Evolutionary conservation across 257 asterid species (phyloP), one percentile per base, ranked within the genome.

Genomic region (Penstemon newberryi): DNA sequence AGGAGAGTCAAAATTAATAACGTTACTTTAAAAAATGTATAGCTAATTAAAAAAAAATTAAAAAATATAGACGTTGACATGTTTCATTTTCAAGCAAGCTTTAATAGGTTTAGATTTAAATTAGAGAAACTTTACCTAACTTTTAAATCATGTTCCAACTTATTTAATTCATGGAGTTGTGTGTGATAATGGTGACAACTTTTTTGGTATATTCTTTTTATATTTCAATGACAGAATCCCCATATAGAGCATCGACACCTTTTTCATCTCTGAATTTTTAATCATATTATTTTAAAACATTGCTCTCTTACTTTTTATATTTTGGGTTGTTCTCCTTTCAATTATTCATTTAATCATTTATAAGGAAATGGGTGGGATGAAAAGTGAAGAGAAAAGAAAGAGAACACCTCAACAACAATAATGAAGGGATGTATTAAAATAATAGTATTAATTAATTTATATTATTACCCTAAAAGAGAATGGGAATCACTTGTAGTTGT

Each of bases 161-260:
- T 73, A 36, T 6, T 25, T 25, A 25, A 25, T 18, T 63, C 52
- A 65, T 38, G 60, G 56, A 76, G 71, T 65, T 71, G 10, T 25
- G 77, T 76, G 66, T 60, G 80, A 76, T 61, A 56, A 60, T 71
- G 74, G 56, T 54, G 46, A 12, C 66, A 65, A 43, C 70, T 71
- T 75, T 75, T 75, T 75, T 54, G 50, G 64, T 66, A 70, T 39
- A 51, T 62, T 10, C 52, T 54, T 60, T 66, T 36, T 56, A 44
- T 66, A 61, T 59, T 44, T 37, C 53, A 45, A 42, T 25, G 2
- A 25, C 1, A 25, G 33, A 25, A 25, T 25, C 33, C 33, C 33
- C 33, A 25, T 25, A 15, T 15, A 15, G 18, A 25, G 33, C 33
- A 25, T 25, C 33, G 33, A 25, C 33, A 25, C 33, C 33, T 25